phyloP scores from a whole-genome alignment of 345 rosid species.

The Lepidium africanum region DNA sequence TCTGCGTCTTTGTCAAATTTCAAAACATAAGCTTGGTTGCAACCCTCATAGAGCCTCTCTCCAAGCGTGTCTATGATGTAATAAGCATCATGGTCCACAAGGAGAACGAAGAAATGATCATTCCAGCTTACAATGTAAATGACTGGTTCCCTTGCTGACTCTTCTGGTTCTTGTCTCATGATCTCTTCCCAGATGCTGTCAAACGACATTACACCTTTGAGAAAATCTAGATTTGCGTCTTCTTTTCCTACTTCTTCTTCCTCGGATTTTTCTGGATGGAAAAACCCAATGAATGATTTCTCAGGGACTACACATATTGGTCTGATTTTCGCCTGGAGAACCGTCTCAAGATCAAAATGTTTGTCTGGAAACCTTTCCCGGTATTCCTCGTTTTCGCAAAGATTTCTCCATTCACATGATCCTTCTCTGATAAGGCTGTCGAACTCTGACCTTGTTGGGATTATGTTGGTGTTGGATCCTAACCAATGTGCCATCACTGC shows the following conservation, averaged over 20 bases:
- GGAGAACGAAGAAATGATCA: slow-evolving; percentile 89
- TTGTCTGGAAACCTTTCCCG: slow-evolving; percentile 76
- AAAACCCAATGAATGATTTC: slow-evolving; percentile 88
- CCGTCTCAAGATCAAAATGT: slow-evolving; percentile 93
- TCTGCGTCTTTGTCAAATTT: slow-evolving; percentile 59
- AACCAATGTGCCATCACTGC: slow-evolving; percentile 96
- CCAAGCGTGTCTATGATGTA: slow-evolving; percentile 89
- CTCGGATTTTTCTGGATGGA: slow-evolving; percentile 47
- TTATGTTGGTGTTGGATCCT: slow-evolving; percentile 58
- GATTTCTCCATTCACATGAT: slow-evolving; percentile 88
- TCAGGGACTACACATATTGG: slow-evolving; percentile 56
- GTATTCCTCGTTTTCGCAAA: slow-evolving; percentile 72
- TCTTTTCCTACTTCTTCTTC: slow-evolving; percentile 49
- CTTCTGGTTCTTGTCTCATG: slow-evolving; percentile 41
- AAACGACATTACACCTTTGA: slow-evolving; percentile 86
- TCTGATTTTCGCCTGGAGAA: slow-evolving; percentile 78
- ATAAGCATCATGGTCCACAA: slow-evolving; percentile 75
- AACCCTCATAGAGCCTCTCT: slow-evolving; percentile 95
- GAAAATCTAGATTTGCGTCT: slow-evolving; percentile 64
- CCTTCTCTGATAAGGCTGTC: slow-evolving; percentile 90
- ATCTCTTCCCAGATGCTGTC: slow-evolving; percentile 96
- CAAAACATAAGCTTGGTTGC: slow-evolving; percentile 88
- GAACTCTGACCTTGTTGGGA: slow-evolving; percentile 91
- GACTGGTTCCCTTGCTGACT: slow-evolving; percentile 34
- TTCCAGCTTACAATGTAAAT: slow-evolving; percentile 96